Evolutionary conservation across 2,329 filamentous ascomycete species (phyloP), one percentile per base, ranked within the genome.

Genomic region (Coniochaeta pulveracea): DNA sequence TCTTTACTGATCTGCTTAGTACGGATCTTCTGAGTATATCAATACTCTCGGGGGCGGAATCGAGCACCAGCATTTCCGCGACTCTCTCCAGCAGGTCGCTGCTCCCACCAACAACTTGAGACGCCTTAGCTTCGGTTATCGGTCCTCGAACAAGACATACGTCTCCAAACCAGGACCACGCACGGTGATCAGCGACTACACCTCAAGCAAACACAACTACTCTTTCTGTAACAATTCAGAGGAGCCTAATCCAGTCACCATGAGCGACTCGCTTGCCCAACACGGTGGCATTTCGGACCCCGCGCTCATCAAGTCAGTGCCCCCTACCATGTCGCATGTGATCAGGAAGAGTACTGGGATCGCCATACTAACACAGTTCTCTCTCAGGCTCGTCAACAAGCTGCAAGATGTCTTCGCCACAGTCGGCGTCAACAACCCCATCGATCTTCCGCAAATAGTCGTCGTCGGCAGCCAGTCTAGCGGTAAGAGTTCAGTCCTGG

Each of bases 351-450:
- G 4, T 24, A 5, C 14, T 24, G 9, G 19, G 30, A 27, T 21
- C 6, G 8, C n/a, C 6, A 10, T 14, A 30, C 52, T 57, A 42
- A 57, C 51, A 33, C 38, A 22, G 31, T 22, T 31, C 39, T 34
- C 6, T 23, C 41, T 35, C 48, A 80, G 75, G 52, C 81, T 96
- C 48, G 91, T 98, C 57, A 98, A 98, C 71, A 96, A 93, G 69
- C 79, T 98, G 30, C 91, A 98, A 59, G 91, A 98, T 85, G 91
- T 98, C 48, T 98, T 98, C 57, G 81, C 89, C 41, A 96, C 91
- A 26, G 91, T 98, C 48, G 91, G 91, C 48, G 91, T 96, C 52
- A 91, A 94, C 74, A 98, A 98, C 63, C 91, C 91, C 41, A 98
- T 98, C 69, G 91, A 98, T 66, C 66, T 98, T 43, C 91, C 91